These are phyloP conservation scores for Lolium rigidum DNA, from an alignment of 176 grass and related monocot species.

Conservation along the genomic window DNA sequence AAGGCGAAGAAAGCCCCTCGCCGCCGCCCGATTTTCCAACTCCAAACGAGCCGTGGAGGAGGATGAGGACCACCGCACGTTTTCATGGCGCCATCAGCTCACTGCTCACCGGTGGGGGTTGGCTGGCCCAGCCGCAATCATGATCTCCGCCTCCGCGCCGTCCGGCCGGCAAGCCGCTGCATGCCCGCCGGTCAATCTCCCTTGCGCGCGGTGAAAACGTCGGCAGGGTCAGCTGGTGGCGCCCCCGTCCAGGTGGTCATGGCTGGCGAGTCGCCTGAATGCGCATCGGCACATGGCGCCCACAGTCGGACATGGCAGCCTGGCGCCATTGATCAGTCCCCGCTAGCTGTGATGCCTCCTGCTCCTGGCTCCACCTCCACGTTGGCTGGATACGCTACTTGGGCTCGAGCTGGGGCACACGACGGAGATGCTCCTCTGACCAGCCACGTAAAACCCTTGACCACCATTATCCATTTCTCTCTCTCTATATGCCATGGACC, in stretches of 20 bases:
- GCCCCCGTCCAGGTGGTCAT: not conserved
- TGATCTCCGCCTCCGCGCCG: not conserved
- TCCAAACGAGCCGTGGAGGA: not conserved
- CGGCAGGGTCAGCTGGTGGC: too few species aligned
- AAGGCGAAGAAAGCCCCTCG: not conserved
- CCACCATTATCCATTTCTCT: not conserved
- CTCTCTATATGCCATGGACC: too few species aligned
- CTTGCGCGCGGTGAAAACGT: not conserved
- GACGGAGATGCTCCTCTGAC: slow-evolving; percentile 19
- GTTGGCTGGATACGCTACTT: not conserved
- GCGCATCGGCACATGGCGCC: slow-evolving; percentile 43
- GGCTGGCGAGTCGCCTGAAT: not conserved
- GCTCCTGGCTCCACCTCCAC: not conserved
- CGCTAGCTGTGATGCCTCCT: not conserved
- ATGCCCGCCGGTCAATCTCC: too few species aligned
- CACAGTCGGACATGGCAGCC: slow-evolving; percentile 13
- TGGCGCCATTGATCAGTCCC: slow-evolving; percentile 23
- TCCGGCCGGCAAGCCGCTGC: slow-evolving; percentile 4
- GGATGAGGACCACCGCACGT: not conserved
- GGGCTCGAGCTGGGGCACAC: slow-evolving; percentile 21
- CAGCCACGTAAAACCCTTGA: slow-evolving; percentile 2
- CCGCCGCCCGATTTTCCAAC: not conserved
- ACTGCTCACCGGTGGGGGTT: not conserved
- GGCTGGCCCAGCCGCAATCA: not conserved
- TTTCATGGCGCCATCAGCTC: not conserved